Percentiles rank a stretch among this genome's conserved stretches.
phyloP scores from a whole-genome alignment of 108 stramenopile species.

The Cyclostephanos tholiformis region DNA sequence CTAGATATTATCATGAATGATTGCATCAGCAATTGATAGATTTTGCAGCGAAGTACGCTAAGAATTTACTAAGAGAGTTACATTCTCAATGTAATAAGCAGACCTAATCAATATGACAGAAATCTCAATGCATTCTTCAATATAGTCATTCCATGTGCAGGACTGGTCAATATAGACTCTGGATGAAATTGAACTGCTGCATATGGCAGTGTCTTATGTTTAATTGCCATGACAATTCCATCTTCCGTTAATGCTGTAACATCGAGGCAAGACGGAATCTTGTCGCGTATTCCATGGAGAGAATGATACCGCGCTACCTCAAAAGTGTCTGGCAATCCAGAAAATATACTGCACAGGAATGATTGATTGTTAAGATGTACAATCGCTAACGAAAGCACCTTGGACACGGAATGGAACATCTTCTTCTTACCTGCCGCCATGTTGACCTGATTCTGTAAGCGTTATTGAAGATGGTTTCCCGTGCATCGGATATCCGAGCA shows the following conservation, averaged over 20 bases:
- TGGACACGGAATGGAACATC: not conserved
- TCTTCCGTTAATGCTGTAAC: slow-evolving; percentile 93
- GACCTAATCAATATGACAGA: slow-evolving; percentile 43
- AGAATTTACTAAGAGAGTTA: not conserved
- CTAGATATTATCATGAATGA: too few relatives aligned
- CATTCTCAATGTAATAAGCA: not conserved
- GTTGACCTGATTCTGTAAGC: slow-evolving; percentile 66
- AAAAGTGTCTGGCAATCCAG: slow-evolving; percentile 86
- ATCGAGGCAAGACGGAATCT: slow-evolving; percentile 79
- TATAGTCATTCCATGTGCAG: slow-evolving; percentile 88
- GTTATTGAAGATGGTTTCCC: slow-evolving; percentile 91
- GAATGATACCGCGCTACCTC: slow-evolving; percentile 98
- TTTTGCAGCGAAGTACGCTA: too few relatives aligned
- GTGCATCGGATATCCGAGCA: slow-evolving; percentile 95
- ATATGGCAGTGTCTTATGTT: slow-evolving; percentile 92
- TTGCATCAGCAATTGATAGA: too few relatives aligned
- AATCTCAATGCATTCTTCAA: slow-evolving; percentile 80
- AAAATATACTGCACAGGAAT: slow-evolving; percentile 73
- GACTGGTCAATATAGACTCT: slow-evolving; percentile 95
- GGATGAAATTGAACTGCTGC: slow-evolving; percentile 99
- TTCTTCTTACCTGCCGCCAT: slow-evolving; percentile 53
- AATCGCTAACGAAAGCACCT: slow-evolving; percentile 5
- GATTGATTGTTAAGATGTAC: not conserved
- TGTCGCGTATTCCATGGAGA: slow-evolving; percentile 83
- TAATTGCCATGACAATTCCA: slow-evolving; percentile 95